Conservation (phyloP, 2,329 filamentous ascomycete genomes). For the Aspergillus brasiliensis region DNA sequence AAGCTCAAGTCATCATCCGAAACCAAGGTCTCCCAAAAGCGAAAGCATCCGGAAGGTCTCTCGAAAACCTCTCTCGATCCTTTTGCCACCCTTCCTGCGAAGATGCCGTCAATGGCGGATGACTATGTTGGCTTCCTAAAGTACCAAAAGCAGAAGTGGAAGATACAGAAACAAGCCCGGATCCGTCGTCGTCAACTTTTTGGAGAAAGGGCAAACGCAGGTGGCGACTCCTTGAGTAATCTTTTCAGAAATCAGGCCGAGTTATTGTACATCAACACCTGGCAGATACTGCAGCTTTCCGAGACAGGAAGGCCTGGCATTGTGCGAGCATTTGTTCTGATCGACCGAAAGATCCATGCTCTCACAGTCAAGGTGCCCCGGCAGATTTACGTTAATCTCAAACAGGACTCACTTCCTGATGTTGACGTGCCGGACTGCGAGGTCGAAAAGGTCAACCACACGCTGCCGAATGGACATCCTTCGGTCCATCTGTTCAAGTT, state of each 20-base stretch:
- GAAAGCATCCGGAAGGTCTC: slow-evolving; percentile 71
- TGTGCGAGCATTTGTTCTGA: slow-evolving; percentile 85
- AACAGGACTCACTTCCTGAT: slow-evolving; percentile 81
- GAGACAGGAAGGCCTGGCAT: slow-evolving; percentile 82
- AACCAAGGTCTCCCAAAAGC: slow-evolving; percentile 61
- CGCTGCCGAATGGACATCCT: slow-evolving; percentile 89
- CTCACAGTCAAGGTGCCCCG: slow-evolving; percentile 88
- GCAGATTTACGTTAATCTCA: slow-evolving; percentile 88
- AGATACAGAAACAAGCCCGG: slow-evolving; percentile 89
- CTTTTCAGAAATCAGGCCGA: slow-evolving; percentile 93
- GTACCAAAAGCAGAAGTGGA: slow-evolving; percentile 99
- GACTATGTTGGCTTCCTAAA: slow-evolving; percentile 86
- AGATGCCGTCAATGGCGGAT: slow-evolving; percentile 80
- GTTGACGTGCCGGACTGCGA: slow-evolving; percentile 83
- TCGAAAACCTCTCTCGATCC: slow-evolving; percentile 69
- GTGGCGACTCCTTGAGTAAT: slow-evolving; percentile 64
- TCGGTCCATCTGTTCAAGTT: slow-evolving; percentile 94
- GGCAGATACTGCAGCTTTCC: slow-evolving; percentile 89
- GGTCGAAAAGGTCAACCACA: slow-evolving; percentile 91
- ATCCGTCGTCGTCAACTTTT: slow-evolving; percentile 86
- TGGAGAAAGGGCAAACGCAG: slow-evolving; percentile 72
- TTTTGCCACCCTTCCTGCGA: slow-evolving; percentile 76
- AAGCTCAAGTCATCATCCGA: slow-evolving; percentile 66
- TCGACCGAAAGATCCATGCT: slow-evolving; percentile 86
- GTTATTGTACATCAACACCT: slow-evolving; percentile 84